Conservation (phyloP, 352 stramenopile genomes). For the Pythium folliculosum region DNA sequence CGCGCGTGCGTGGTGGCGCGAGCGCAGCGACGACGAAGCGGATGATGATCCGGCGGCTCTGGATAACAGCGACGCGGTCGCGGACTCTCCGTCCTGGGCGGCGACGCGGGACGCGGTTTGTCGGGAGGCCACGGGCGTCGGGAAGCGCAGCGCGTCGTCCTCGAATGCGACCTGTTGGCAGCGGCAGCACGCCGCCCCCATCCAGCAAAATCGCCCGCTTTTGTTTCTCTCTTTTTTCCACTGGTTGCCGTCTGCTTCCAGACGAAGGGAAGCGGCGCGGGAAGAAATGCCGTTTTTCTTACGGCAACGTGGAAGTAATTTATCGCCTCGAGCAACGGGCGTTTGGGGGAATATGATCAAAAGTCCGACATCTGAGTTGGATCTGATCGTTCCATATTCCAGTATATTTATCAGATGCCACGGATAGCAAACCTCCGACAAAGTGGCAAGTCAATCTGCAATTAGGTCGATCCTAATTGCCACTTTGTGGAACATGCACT, state of each 20-base stretch:
- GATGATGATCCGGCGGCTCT: background rate
- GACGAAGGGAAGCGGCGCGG: slow-evolving; percentile 16
- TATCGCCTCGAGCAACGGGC: background rate
- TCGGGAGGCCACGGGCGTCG: slow-evolving; percentile 26
- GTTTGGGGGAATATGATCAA: no score
- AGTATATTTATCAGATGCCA: no score
- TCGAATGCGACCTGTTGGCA: slow-evolving; percentile 63
- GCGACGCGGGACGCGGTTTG: slow-evolving; percentile 13
- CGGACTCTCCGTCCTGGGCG: background rate
- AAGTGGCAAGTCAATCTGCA: no score
- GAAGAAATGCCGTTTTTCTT: background rate
- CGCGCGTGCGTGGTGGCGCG: slow-evolving; percentile 16
- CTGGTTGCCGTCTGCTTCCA: slow-evolving; percentile 18
- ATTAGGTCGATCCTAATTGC: no score
- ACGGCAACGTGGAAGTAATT: slow-evolving; percentile 1
- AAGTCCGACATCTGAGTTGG: no score
- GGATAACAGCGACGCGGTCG: background rate
- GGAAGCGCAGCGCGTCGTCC: slow-evolving; percentile 49
- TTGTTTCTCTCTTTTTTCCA: slow-evolving; percentile 2
- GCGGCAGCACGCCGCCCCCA: slow-evolving; percentile 75
- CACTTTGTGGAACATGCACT: no score
- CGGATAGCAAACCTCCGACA: no score
- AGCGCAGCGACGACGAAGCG: slow-evolving; percentile 1
- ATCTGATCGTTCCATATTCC: no score
- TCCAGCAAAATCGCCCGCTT: slow-evolving; percentile 30